These are phyloP conservation scores for Chalara sp. DNA, from an alignment of 2,329 filamentous ascomycete species.

Conservation along the genomic window DNA sequence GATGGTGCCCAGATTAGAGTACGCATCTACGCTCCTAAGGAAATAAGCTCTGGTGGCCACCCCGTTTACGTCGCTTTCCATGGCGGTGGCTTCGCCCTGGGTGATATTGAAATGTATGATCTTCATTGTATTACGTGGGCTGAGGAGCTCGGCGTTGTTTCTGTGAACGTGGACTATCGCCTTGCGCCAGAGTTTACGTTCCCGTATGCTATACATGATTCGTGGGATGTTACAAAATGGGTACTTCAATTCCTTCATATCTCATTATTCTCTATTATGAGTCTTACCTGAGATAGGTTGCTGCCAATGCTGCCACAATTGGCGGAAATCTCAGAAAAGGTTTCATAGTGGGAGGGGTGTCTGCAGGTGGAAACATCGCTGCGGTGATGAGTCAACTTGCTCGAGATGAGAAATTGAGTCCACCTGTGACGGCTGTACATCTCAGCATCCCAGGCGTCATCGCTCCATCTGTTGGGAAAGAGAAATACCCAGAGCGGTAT, in stretches of 20 bases:
- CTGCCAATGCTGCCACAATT: constrained; percentile 31
- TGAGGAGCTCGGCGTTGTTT: constrained; percentile 30
- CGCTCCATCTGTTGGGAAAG: constrained; percentile 10
- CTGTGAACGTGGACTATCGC: constrained; percentile 36
- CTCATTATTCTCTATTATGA: neutral
- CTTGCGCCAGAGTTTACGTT: constrained; percentile 41
- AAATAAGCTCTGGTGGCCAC: too few relatives aligned
- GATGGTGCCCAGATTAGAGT: too few relatives aligned
- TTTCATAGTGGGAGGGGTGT: constrained; percentile 43
- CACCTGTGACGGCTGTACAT: constrained; percentile 39
- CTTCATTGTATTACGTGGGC: constrained; percentile 26
- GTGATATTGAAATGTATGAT: constrained; percentile 28
- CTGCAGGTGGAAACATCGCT: constrained; percentile 36
- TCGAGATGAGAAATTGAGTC: constrained; percentile 33
- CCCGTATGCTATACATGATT: constrained; percentile 35
- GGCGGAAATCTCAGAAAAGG: constrained; percentile 35
- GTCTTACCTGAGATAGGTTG: constrained; percentile 11
- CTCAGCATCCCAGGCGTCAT: constrained; percentile 33
- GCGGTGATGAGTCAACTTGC: constrained; percentile 33
- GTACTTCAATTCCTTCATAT: constrained; percentile 14
- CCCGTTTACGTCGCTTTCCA: constrained; percentile 17
- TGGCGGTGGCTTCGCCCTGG: constrained; percentile 30
- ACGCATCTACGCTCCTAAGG: too few relatives aligned
- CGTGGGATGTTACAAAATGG: constrained; percentile 40
- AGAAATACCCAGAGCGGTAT: constrained; percentile 32